Evolutionary conservation across 208 protist genomes (phyloP).

Genomic region (Trypanosoma melophagium): DNA sequence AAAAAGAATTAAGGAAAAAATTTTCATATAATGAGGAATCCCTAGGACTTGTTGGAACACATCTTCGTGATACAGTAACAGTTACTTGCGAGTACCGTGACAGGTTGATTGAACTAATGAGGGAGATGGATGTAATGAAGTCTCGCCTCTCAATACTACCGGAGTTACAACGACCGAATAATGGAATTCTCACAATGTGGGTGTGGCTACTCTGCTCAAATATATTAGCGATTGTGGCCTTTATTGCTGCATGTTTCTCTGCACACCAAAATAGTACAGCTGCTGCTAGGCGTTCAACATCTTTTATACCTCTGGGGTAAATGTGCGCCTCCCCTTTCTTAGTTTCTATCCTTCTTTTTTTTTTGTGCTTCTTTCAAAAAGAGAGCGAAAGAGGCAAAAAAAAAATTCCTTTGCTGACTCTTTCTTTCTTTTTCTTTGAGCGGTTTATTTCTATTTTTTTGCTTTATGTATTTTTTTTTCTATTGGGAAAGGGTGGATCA

Average conservation of each 20-base stretch:
- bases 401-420: too few relatives aligned
- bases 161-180: background rate
- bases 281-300: background rate
- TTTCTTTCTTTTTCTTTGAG: too few relatives aligned
- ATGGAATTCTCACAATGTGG: constrained; percentile 2
- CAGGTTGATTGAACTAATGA: constrained; percentile 15
- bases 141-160: constrained; percentile 6
- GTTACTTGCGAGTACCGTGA: constrained; percentile 19
- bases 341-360: background rate
- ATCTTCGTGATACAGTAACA: constrained; percentile 10
- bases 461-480: too few relatives aligned
- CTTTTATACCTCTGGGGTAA: background rate
- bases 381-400: too few relatives aligned
- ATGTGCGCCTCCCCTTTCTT: background rate
- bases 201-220: constrained; percentile 24
- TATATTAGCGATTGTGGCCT: constrained; percentile 13
- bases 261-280: background rate
- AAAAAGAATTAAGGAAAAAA: constrained; percentile 1
- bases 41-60: constrained; percentile 7
- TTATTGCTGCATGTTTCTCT: constrained; percentile 11
- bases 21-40: constrained; percentile 4
- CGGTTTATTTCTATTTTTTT: too few relatives aligned
- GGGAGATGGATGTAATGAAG: constrained; percentile 27
- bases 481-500: too few relatives aligned
- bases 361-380: too few relatives aligned